A percentile compares a stretch with the other conserved stretches of the same genome.
phyloP scores from a whole-genome alignment of 73 alveolate genomes.

The Paraurostyla sp. region DNA sequence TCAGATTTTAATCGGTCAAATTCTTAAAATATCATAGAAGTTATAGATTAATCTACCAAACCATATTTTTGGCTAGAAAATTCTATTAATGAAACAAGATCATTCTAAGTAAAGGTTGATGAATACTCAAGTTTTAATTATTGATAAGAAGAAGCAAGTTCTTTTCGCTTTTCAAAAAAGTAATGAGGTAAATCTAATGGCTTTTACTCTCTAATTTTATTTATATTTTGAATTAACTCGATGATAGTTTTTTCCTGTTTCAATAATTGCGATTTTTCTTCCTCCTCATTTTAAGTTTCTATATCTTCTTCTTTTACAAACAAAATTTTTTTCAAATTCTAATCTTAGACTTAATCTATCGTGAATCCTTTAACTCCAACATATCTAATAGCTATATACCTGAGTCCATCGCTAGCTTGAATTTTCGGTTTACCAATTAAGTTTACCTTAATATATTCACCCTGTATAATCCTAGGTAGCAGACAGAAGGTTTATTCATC shows the following conservation, averaged over 20 bases:
- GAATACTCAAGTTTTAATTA: too few relatives aligned
- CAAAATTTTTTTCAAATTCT: not conserved
- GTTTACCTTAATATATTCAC: slow-evolving; percentile 46
- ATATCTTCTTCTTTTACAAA: not conserved
- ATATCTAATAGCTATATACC: slow-evolving; percentile 40
- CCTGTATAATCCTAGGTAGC: slow-evolving; percentile 45
- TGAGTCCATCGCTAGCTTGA: slow-evolving; percentile 28
- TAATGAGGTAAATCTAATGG: too few relatives aligned
- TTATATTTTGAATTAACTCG: too few relatives aligned
- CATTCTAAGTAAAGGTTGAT: not conserved
- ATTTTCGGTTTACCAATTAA: slow-evolving; percentile 48
- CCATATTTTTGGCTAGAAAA: not conserved
- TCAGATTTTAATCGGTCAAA: not conserved
- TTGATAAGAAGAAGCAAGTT: too few relatives aligned
- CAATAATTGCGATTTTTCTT: not conserved
- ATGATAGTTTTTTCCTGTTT: too few relatives aligned
- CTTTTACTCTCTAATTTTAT: too few relatives aligned
- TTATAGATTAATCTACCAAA: not conserved
- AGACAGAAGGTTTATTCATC: slow-evolving; percentile 23
- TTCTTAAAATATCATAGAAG: not conserved
- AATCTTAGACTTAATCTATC: not conserved
- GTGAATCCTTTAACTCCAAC: slow-evolving; percentile 30
- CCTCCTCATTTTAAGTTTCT: not conserved
- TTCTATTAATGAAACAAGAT: not conserved
- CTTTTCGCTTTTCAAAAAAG: too few relatives aligned